These are phyloP conservation scores for Dysphania ambrosioides DNA, from an alignment of 148 eudicot species.

Conservation along the genomic window DNA sequence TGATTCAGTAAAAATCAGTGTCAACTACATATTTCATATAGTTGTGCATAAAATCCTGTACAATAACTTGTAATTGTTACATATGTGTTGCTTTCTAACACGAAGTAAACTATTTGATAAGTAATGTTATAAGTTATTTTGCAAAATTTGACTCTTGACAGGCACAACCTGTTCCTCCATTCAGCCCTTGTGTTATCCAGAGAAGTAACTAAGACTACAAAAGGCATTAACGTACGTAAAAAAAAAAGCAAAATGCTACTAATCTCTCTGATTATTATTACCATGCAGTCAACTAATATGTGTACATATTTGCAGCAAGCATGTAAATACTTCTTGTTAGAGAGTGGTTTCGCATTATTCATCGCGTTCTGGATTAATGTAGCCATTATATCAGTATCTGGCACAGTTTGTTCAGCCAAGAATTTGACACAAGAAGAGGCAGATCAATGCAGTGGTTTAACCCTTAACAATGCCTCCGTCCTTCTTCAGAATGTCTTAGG, in stretches of 20 bases:
- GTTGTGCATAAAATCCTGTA: background rate
- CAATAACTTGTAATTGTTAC: too few species aligned
- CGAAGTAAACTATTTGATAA: background rate
- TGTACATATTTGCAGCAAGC: conserved; percentile 55
- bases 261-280: background rate
- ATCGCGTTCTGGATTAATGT: conserved; percentile 80
- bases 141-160: conserved; percentile 19
- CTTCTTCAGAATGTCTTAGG: conserved; percentile 87
- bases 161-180: conserved; percentile 80
- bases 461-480: conserved; percentile 75
- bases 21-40: too few species aligned
- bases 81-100: background rate
- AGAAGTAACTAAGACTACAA: conserved; percentile 50
- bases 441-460: conserved; percentile 50
- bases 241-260: background rate
- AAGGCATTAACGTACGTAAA: conserved; percentile 37
- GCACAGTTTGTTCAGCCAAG: conserved; percentile 52
- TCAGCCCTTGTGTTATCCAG: conserved; percentile 77
- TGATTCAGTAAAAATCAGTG: background rate
- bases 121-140: background rate
- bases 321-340: conserved; percentile 71
- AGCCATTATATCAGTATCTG: conserved; percentile 68
- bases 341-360: conserved; percentile 77
- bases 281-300: conserved; percentile 3
- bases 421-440: conserved; percentile 30